Evolutionary conservation across 768 basidiomycete genomes (phyloP).

Genomic region (Phaeotremella skinneri): DNA sequence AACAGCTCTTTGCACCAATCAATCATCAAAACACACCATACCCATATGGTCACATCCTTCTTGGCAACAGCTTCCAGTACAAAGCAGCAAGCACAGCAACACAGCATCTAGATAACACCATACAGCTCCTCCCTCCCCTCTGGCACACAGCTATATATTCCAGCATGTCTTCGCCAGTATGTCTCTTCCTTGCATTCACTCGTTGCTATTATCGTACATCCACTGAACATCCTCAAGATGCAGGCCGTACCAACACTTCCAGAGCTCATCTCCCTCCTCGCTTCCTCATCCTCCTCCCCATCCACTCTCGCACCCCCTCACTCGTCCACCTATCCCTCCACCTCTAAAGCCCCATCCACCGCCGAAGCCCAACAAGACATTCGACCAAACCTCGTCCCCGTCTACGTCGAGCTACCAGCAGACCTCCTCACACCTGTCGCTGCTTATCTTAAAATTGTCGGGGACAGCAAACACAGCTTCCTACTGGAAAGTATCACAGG

Average conservation of each 20-base stretch:
- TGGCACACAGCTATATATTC: no score
- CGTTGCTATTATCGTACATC: background rate
- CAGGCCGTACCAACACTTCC: slow-evolving; percentile 25
- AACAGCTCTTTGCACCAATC: no score
- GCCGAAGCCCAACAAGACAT: background rate
- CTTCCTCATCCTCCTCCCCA: slow-evolving; percentile 27
- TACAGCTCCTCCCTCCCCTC: no score
- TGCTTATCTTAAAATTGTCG: slow-evolving; percentile 88
- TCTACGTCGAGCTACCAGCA: slow-evolving; percentile 88
- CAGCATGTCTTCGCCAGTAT: slow-evolving; percentile 12
- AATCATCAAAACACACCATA: no score
- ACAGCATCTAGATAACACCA: no score
- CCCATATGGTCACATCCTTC: no score
- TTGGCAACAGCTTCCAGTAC: no score
- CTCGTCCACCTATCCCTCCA: slow-evolving; percentile 24
- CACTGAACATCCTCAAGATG: slow-evolving; percentile 3
- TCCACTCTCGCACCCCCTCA: slow-evolving; percentile 35
- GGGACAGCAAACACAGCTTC: slow-evolving; percentile 91
- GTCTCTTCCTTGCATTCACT: background rate
- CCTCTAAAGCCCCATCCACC: slow-evolving; percentile 11
- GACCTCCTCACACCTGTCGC: slow-evolving; percentile 96
- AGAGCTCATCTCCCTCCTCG: slow-evolving; percentile 33
- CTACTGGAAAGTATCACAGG: slow-evolving; percentile 87
- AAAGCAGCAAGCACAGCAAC: no score
- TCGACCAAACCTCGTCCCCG: slow-evolving; percentile 73